Conservation (phyloP, 2,329 filamentous ascomycete genomes). For the Stachybotrys chartarum region DNA sequence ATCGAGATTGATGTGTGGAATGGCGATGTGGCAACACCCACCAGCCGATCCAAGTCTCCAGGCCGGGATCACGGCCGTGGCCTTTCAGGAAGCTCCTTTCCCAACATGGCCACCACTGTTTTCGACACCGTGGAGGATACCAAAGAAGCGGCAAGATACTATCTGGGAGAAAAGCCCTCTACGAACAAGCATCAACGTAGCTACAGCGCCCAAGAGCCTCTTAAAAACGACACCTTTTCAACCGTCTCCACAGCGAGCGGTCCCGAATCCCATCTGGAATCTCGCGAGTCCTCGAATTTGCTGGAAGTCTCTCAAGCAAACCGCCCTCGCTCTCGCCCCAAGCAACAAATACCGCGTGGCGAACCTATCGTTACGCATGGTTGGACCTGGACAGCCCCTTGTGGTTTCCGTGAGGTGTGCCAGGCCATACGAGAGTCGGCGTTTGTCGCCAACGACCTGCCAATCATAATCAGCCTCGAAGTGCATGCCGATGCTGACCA, state of each 20-base stretch:
- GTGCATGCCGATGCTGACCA: conserved; percentile 78
- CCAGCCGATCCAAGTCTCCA: conserved; percentile 27
- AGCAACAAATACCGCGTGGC: conserved; percentile 26
- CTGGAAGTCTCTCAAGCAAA: conserved; percentile 20
- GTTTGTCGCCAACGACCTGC: conserved; percentile 68
- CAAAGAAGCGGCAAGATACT: conserved; percentile 15
- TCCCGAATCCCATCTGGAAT: conserved; percentile 16
- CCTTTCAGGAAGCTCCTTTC: conserved; percentile 38
- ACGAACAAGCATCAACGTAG: conserved; percentile 26
- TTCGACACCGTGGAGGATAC: conserved; percentile 25
- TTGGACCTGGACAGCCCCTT: conserved; percentile 78
- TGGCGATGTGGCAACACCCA: conserved; percentile 42
- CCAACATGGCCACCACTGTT: conserved; percentile 35
- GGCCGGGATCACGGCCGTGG: conserved; percentile 37
- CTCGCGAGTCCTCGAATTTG: conserved; percentile 25
- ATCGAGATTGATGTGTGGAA: conserved; percentile 97
- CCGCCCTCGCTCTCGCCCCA: conserved; percentile 10
- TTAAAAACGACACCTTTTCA: conserved; percentile 21
- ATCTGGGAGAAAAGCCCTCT: conserved; percentile 20
- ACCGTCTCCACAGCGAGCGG: conserved; percentile 14
- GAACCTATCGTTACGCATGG: conserved; percentile 80
- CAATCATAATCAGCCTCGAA: conserved; percentile 87
- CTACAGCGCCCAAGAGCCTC: conserved; percentile 28
- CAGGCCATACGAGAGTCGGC: conserved; percentile 70
- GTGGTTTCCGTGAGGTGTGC: conserved; percentile 83